These are phyloP conservation scores for Orobanche coerulescens DNA, from an alignment of 257 asterid genomes.

Conservation along the genomic window DNA sequence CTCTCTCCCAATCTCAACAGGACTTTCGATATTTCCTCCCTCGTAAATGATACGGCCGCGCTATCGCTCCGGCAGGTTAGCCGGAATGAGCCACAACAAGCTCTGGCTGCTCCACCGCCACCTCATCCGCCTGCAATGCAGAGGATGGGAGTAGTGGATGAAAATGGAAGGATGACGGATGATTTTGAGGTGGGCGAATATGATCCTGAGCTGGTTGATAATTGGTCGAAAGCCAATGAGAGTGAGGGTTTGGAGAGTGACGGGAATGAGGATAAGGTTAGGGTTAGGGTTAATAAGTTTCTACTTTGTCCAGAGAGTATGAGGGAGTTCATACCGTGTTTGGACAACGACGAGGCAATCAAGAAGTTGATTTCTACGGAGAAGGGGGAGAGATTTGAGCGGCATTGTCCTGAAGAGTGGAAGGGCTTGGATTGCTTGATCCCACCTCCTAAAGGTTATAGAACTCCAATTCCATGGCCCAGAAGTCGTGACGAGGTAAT, in stretches of 20 bases:
- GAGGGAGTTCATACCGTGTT: slow-evolving; percentile 90
- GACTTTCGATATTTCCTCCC: slow-evolving; percentile 34
- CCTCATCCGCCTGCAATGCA: slow-evolving; percentile 52
- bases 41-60: slow-evolving; percentile 32
- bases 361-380: slow-evolving; percentile 49
- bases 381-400: slow-evolving; percentile 75
- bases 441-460: slow-evolving; percentile 84
- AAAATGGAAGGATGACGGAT: slow-evolving; percentile 69
- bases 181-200: slow-evolving; percentile 73
- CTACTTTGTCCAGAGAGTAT: slow-evolving; percentile 47
- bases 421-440: slow-evolving; percentile 66
- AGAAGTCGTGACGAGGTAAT: slow-evolving; percentile 85
- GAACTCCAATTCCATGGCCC: slow-evolving; percentile 80
- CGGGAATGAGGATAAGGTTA: slow-evolving; percentile 31
- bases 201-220: slow-evolving; percentile 56
- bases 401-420: slow-evolving; percentile 79
- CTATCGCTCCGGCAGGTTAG: not conserved
- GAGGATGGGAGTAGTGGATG: slow-evolving; percentile 85
- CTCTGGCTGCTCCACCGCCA: slow-evolving; percentile 10
- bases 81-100: slow-evolving; percentile 5
- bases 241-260: slow-evolving; percentile 35
- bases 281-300: slow-evolving; percentile 53
- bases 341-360: slow-evolving; percentile 78
- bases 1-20: slow-evolving; percentile 58
- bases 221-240: slow-evolving; percentile 45